These are phyloP conservation scores for Saturnispora zaruensis DNA, from an alignment of 805 yeast genomes.

Conservation along the genomic window DNA sequence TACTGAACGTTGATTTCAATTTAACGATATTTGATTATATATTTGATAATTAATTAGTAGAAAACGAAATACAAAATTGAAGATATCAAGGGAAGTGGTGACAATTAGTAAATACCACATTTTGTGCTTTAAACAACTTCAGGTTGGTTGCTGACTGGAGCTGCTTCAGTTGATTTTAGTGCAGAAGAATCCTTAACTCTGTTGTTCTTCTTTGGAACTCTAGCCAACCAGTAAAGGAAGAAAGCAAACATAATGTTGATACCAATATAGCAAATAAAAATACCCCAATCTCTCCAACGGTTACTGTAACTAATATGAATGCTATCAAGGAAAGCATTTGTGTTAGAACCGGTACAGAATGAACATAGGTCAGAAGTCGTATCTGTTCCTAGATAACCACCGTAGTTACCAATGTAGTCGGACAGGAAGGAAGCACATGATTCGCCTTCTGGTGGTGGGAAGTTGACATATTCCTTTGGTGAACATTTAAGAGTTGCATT, in stretches of 20 bases:
- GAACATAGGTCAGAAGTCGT: conserved; percentile 45
- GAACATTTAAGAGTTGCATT: conserved; percentile 41
- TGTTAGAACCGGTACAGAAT: conserved; percentile 49
- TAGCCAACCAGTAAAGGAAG: conserved; percentile 44
- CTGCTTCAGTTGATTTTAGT: conserved; percentile 15
- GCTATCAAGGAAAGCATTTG: conserved; percentile 49
- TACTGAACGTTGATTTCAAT: too few relatives aligned
- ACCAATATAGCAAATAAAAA: conserved; percentile 41
- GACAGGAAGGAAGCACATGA: conserved; percentile 51
- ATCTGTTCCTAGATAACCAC: conserved; percentile 41
- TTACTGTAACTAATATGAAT: conserved; percentile 34
- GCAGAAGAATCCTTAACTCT: conserved; percentile 25
- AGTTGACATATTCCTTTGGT: conserved; percentile 35
- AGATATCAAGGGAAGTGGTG: not conserved
- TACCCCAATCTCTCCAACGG: conserved; percentile 61
- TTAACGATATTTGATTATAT: not conserved
- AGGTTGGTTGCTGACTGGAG: conserved; percentile 10
- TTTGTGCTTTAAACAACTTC: conserved; percentile 8
- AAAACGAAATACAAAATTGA: not conserved
- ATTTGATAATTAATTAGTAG: not conserved
- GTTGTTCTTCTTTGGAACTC: conserved; percentile 60
- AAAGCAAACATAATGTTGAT: conserved; percentile 32
- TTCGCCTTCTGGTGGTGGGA: conserved; percentile 45
- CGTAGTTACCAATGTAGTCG: conserved; percentile 29
- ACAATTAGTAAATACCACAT: not conserved